phyloP scores from a whole-genome alignment of 768 basidiomycete genomes.

The Crucibulum laeve region DNA sequence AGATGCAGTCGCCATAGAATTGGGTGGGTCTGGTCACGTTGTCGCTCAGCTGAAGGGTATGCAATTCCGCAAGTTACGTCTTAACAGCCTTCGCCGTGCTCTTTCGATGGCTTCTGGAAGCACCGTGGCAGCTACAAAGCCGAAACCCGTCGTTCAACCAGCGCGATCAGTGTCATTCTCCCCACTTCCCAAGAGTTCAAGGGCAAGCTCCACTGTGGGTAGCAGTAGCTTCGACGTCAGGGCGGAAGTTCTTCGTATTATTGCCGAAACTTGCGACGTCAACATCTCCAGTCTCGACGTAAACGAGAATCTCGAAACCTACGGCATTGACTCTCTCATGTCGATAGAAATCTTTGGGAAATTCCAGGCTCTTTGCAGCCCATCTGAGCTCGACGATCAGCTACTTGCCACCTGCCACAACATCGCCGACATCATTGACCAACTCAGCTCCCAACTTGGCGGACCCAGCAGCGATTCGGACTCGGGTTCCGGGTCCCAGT shows the following conservation, averaged over 20 bases:
- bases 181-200: background rate
- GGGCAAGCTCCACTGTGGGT: background rate
- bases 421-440: constrained; percentile 6
- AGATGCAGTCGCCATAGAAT: constrained; percentile 47
- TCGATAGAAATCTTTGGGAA: constrained; percentile 9
- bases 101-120: constrained; percentile 30
- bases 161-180: background rate
- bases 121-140: background rate
- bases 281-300: background rate
- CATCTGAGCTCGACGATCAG: constrained; percentile 1
- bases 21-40: constrained; percentile 29
- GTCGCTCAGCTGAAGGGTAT: constrained; percentile 56
- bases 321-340: constrained; percentile 10
- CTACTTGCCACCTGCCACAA: constrained; percentile 4
- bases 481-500: background rate
- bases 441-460: too few relatives aligned
- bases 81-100: constrained; percentile 43
- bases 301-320: constrained; percentile 1
- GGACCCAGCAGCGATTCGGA: background rate
- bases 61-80: constrained; percentile 52
- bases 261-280: background rate
- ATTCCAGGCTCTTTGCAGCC: constrained; percentile 6
- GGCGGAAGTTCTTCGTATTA: background rate
- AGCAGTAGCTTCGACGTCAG: background rate
- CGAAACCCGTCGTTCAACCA: background rate